Base-by-base conservation (phyloP, 2,329 filamentous ascomycete species). In the Zymoseptoria passerinii region DNA sequence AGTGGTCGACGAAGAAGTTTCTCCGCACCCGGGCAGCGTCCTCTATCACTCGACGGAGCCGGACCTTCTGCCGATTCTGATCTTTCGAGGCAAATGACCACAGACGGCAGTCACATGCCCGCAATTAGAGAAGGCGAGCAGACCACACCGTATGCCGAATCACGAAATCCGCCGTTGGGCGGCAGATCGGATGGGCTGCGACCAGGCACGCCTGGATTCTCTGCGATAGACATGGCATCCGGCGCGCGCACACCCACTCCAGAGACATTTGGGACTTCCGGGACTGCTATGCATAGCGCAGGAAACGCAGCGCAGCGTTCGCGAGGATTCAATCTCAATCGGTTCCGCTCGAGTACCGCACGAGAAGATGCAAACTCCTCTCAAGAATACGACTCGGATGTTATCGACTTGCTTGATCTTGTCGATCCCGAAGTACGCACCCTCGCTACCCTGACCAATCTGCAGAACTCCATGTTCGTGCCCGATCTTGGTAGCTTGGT, bases 381-480 rank as follows among this genome's bases (percentile, higher is more conserved):
- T 13, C 58, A 64, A 19, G 80, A 87, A 61, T 87, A 88, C 66
- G 81, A 83, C 27, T 73, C 80, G 9, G 79, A 82, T 63, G 77
- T 89, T 63, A 85, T 88, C 6, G 84, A 88, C 70, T 74, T 88
- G 16, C 74, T 89, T 53, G 86, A 89, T 73, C 81, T 87, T 29
- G 78, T 89, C 63, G 90, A 95, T 67, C 89, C 90, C 49, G 89
- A 95, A 74, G 85, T 95, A 3, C 84, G 89, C 40, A 90, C 90
- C 0, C 76, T 95, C 3, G 90, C 89, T 0, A 92, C 89, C 13
- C 81, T 95, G 8, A 95, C 89, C 50, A 95, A 95, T 67, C 86
- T 95, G 19, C 90, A 95, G 68, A 95, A 95, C 71, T 94, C 90
- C 0, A 82, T 95, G 8, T 95, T 95, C 73, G 77, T 95, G 1